Evolutionary conservation across 1,284 basidiomycete species (phyloP), one percentile per base, ranked within the genome.

Genomic region (Xerocomus cyaneibrunnescens): DNA sequence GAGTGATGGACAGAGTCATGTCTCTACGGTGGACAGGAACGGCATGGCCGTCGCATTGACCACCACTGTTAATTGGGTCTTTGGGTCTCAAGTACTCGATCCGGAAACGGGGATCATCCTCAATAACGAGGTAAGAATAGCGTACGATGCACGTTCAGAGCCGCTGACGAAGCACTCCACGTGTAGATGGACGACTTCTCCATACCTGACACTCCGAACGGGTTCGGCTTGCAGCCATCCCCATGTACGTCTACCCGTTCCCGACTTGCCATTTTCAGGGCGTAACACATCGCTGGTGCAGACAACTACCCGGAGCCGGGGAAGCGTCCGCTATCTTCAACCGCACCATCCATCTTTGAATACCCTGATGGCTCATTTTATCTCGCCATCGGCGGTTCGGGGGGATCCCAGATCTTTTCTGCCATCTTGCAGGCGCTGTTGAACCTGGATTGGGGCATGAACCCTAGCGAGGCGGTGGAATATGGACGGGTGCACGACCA

Each of bases 401-500:
- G 95, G 7, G 94, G 94, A 19, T 85, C 87, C 3, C 79, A 87
- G 17, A 98, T 98, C 54, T 92, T 96, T 69, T 77, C 83, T 0
- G 74, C 92, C 0, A 73, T 97, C 7, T 82, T 90, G 43, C 93
- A 96, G 67, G 83, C 87, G 22, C 70, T 98, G 8, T 70, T 97
- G 21, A 93, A 96, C 68, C 67, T 93, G 21, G 77, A 90, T 50
- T 90, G 89, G 79, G 94, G 89, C 0, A 76, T 91, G 71, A 85
- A 96, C 62, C 68, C 89, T 28, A 85, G 87, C 52, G 69, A 79
- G 28, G 92, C 95, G 0, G 84, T 98, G 32, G 96, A 98, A 70
- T 79, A 74, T 56, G 87, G 91, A 0, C 78, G 95, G n/a, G 67
- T 97, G n/a, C 95, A 98, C 65, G 84, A 97, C 65, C 96, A 98